Evolutionary conservation across 164 flowering plant genomes (phyloP).

Genomic region (Tetracentron sinense): DNA sequence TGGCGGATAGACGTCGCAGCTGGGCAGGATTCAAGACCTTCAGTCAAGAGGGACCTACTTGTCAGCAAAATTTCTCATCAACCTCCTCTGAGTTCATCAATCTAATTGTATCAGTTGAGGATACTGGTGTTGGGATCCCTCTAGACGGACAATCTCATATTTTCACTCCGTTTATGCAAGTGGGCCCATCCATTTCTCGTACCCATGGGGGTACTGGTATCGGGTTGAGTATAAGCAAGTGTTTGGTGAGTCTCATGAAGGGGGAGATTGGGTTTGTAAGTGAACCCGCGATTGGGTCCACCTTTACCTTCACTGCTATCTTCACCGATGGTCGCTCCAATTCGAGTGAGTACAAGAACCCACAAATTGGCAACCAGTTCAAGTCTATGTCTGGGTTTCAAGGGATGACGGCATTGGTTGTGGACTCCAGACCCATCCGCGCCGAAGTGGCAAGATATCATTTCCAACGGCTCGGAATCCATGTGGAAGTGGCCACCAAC

Average conservation of each 20-base stretch:
- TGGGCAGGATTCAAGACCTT: slow-evolving; percentile 62
- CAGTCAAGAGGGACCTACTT: slow-evolving; percentile 36
- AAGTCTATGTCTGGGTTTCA: slow-evolving; percentile 44
- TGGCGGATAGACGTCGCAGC: slow-evolving; percentile 69
- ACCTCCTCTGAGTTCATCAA: slow-evolving; percentile 36
- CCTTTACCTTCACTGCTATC: slow-evolving; percentile 64
- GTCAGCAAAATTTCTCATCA: slow-evolving; percentile 20
- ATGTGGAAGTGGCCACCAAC: slow-evolving; percentile 48
- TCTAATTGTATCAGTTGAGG: slow-evolving; percentile 69
- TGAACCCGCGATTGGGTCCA: slow-evolving; percentile 50
- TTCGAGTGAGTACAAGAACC: slow-evolving; percentile 37
- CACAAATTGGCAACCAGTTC: slow-evolving; percentile 35
- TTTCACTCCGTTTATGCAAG: slow-evolving; percentile 81
- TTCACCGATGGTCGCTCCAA: slow-evolving; percentile 33
- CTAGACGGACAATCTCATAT: slow-evolving; percentile 53
- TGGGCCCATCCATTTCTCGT: slow-evolving; percentile 61
- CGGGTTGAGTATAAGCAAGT: slow-evolving; percentile 78
- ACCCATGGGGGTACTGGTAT: slow-evolving; percentile 90
- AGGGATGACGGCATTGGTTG: slow-evolving; percentile 67
- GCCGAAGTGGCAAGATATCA: slow-evolving; percentile 80
- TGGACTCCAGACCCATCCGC: slow-evolving; percentile 67
- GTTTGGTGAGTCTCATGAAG: slow-evolving; percentile 65
- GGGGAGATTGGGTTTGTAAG: slow-evolving; percentile 76
- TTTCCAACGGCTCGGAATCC: slow-evolving; percentile 79
- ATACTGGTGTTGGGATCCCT: slow-evolving; percentile 76